phyloP scores from a whole-genome alignment of 202 grass and related monocot species.

The Setaria viridis region DNA sequence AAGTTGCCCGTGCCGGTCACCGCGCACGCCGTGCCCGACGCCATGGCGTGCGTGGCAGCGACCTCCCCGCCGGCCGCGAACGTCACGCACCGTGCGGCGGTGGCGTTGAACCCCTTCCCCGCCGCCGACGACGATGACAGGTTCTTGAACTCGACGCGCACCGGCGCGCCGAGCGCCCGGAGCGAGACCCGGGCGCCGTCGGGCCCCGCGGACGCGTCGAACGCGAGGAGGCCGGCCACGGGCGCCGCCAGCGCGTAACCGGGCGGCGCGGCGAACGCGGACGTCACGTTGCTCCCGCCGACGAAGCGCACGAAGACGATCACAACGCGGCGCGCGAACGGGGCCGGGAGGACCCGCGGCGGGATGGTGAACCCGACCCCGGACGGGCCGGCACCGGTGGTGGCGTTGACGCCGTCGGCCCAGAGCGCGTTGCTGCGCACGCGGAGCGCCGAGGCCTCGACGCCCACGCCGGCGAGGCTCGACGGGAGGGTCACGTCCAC shows the following conservation, averaged over 20 bases:
- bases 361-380: constrained; percentile 39
- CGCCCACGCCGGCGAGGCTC: neutral
- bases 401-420: constrained; percentile 43
- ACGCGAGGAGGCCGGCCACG: constrained; percentile 48
- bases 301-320: constrained; percentile 49
- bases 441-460: constrained; percentile 52
- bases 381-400: neutral
- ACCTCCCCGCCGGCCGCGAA: constrained; percentile 32
- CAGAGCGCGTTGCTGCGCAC: constrained; percentile 54
- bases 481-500: constrained; percentile 34
- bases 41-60: constrained; percentile 37
- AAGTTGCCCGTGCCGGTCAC: constrained; percentile 59
- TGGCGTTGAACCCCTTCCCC: constrained; percentile 30
- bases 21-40: constrained; percentile 29
- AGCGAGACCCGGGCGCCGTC: constrained; percentile 34
- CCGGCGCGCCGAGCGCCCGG: constrained; percentile 31
- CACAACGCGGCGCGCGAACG: constrained; percentile 55
- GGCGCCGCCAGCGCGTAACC: constrained; percentile 47
- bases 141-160: constrained; percentile 49
- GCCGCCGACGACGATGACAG: neutral
- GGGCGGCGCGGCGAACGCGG: constrained; percentile 32
- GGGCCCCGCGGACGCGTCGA: constrained; percentile 40
- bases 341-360: constrained; percentile 40
- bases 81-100: constrained; percentile 44
- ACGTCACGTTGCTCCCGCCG: neutral